Conservation (phyloP, 371 early-diverging fungal species). For the Mucor mucedo region DNA sequence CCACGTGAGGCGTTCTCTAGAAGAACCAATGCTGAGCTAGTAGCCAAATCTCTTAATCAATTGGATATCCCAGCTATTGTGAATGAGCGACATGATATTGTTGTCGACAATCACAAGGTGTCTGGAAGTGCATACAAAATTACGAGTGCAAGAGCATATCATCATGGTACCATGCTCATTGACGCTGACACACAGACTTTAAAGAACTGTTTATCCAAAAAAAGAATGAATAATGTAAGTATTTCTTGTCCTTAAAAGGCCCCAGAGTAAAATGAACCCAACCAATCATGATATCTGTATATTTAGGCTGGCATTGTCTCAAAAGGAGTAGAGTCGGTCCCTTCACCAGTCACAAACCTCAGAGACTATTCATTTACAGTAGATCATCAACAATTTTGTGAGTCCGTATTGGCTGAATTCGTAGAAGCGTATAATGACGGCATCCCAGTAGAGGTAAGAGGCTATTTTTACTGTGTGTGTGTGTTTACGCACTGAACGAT, state of each 20-base stretch:
- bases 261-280: background rate
- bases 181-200: conserved; percentile 80
- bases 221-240: conserved; percentile 39
- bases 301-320: conserved; percentile 65
- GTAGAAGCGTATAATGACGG: conserved; percentile 50
- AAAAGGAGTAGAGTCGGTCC: conserved; percentile 89
- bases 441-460: conserved; percentile 36
- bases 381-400: conserved; percentile 84
- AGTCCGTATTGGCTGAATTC: conserved; percentile 77
- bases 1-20: conserved; percentile 87
- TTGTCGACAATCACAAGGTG: conserved; percentile 79
- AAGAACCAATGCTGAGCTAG: conserved; percentile 76
- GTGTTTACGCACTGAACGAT: background rate
- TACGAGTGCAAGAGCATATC: conserved; percentile 83
- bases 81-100: conserved; percentile 90
- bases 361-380: conserved; percentile 81
- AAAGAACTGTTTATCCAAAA: conserved; percentile 50
- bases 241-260: too few relatives aligned
- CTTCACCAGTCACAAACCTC: conserved; percentile 85
- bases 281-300: background rate
- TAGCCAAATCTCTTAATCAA: conserved; percentile 75
- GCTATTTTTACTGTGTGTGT: background rate
- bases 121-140: conserved; percentile 96
- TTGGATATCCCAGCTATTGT: conserved; percentile 88
- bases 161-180: conserved; percentile 98